Base-by-base conservation (phyloP, 306 rosid species). In the Mimosa bimucronata region DNA sequence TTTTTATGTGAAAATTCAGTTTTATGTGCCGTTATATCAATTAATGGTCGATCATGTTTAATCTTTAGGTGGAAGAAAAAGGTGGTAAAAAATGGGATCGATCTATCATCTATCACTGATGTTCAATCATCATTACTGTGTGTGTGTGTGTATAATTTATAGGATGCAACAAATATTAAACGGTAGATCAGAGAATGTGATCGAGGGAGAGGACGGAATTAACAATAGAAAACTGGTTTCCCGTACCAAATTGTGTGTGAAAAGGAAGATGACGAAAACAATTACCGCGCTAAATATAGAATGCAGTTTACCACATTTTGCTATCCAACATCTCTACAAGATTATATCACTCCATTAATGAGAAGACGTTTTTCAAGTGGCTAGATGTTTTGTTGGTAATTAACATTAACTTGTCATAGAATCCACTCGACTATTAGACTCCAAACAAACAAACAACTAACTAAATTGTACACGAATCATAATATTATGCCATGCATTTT, bases 41-140 rank as follows among this genome's bases (percentile, higher is more conserved):
- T 26, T 58, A 79, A 77, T 68, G 74, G 77, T 77, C 84, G 52
- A 71, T 18, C 81, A 80, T 74, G 85, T 58, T 58, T 30, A 25
- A 58, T 10, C 31, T 58, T 58, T 11, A 4, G 30, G 25, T 58
- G 65, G 14, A 11, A 14, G n/a, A 61, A 61, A 13, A 28, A 61
- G 10, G 38, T 61, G 19, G 5, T 61, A 1, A 3, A 3, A 34
- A 4, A 18, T 61, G 67, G 67, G 23, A 18, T 42, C 64, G 19
- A 30, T 40, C 16, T 45, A 7, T 21, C 3, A 52, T 52, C 9
- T 1, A 18, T 50, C 58, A 50, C 23, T 6, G 15, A 34, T 34
- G 38, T 2, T n/a, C 38, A 34, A 34, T 34, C n/a, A 34, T 34
- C 38, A 34, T 34, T 2, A 34, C 5, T 34, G 5, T 34, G n/a